Evolutionary conservation across 257 asterid species (phyloP).

Genomic region (Nicotiana undulata): DNA sequence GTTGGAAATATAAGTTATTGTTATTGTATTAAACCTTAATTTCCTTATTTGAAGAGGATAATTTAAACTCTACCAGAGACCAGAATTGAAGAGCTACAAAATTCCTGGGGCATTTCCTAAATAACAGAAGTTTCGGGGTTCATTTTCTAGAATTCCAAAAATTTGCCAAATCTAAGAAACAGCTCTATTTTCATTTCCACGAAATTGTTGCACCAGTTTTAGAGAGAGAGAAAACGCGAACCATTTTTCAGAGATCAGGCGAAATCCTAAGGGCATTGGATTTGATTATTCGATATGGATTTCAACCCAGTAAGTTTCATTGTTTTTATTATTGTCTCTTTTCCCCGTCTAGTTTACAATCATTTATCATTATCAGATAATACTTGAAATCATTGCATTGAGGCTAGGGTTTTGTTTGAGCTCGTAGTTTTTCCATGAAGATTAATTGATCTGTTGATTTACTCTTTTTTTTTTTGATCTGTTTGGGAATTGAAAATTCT

Average conservation of each 20-base stretch:
- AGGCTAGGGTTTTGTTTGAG: not conserved
- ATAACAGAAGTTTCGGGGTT: not conserved
- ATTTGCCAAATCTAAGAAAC: not conserved
- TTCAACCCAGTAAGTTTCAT: conserved; percentile 16
- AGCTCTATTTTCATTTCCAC: not conserved
- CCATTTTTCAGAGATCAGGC: not conserved
- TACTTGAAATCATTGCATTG: not conserved
- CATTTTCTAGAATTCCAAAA: not conserved
- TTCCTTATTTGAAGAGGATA: not conserved
- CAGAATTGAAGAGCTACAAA: not conserved
- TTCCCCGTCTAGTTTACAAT: not conserved
- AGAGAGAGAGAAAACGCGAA: not conserved
- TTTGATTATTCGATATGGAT: conserved; percentile 9
- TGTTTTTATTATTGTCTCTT: not conserved
- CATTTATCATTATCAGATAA: not conserved
- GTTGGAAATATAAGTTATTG: no score
- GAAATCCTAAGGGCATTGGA: not conserved
- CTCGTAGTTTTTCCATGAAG: not conserved
- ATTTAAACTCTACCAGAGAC: not conserved
- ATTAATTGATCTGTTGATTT: not conserved
- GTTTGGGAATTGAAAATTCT: not conserved
- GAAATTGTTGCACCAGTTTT: not conserved
- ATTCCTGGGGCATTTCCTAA: not conserved
- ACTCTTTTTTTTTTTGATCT: not conserved
- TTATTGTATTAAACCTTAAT: no score